phyloP scores from a whole-genome alignment of 768 basidiomycete species.

The Lanmaoa rubissima region DNA sequence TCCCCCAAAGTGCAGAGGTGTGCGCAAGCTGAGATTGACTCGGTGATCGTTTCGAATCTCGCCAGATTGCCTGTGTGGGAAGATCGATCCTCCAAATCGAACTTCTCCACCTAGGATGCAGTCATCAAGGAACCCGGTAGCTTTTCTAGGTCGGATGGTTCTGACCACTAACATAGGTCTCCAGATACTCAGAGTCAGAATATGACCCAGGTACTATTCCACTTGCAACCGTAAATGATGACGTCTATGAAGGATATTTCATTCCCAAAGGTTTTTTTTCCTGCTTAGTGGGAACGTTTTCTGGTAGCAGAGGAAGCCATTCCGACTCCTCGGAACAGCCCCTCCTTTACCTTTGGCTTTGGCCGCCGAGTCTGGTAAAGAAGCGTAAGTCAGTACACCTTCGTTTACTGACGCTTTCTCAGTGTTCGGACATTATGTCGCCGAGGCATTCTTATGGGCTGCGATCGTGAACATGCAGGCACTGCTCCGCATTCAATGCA shows the following conservation, averaged over 20 bases:
- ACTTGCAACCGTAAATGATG: constrained; percentile 35
- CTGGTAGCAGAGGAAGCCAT: neutral
- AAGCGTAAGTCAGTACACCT: neutral
- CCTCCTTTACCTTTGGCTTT: constrained; percentile 26
- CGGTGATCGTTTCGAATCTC: constrained; percentile 1
- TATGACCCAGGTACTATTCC: constrained; percentile 17
- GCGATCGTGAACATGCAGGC: constrained; percentile 9
- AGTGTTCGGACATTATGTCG: constrained; percentile 41
- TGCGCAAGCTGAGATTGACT: constrained; percentile 17
- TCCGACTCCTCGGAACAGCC: neutral
- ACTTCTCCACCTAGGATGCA: neutral
- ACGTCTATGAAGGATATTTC: constrained; percentile 41
- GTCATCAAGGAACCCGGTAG: constrained; percentile 12
- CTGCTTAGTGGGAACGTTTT: constrained; percentile 20
- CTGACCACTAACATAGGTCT: too few relatives aligned
- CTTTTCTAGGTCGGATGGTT: constrained; percentile 6
- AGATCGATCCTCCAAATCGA: constrained; percentile 10
- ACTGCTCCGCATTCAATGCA: constrained; percentile 4
- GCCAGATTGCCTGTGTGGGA: constrained; percentile 16
- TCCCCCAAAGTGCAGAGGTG: constrained; percentile 11
- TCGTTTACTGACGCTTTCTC: neutral
- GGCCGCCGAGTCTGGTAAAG: constrained; percentile 37
- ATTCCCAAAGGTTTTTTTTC: constrained; percentile 39
- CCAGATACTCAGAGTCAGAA: neutral
- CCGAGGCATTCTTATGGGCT: constrained; percentile 34